Evolutionary conservation across 179 eudicot species (phyloP).

Genomic region (Beta corolliflora): DNA sequence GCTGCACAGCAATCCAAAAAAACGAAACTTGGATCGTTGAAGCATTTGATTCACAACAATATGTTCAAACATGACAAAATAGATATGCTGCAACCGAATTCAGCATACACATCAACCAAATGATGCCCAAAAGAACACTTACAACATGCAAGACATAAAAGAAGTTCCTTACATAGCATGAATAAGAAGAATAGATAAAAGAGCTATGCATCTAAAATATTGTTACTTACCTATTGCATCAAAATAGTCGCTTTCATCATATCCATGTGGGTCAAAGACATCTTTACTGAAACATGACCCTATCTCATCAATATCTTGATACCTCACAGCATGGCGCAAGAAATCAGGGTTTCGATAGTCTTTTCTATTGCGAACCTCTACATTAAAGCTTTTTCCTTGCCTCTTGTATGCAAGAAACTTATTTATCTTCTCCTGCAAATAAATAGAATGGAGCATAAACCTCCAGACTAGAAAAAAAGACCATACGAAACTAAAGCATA

Average conservation of each 20-base stretch:
- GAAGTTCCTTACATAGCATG: background rate
- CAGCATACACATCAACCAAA: background rate
- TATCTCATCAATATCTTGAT: constrained; percentile 92
- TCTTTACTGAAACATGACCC: constrained; percentile 94
- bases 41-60: background rate
- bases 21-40: background rate
- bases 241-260: constrained; percentile 78
- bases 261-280: constrained; percentile 97
- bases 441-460: constrained; percentile 13
- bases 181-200: background rate
- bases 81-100: background rate
- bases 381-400: constrained; percentile 79
- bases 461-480: background rate
- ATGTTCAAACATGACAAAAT: background rate
- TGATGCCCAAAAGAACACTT: background rate
- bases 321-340: constrained; percentile 96
- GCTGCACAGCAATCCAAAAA: background rate
- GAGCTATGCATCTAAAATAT: background rate
- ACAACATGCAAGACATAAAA: background rate
- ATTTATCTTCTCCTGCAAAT: constrained; percentile 69
- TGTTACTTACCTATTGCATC: constrained; percentile 74
- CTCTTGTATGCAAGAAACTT: constrained; percentile 72
- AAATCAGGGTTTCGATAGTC: constrained; percentile 97
- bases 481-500: no score
- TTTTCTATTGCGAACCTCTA: constrained; percentile 94